phyloP scores from a whole-genome alignment of 192 early-diverging fungal genomes.

The Entophlyctis luteolus region DNA sequence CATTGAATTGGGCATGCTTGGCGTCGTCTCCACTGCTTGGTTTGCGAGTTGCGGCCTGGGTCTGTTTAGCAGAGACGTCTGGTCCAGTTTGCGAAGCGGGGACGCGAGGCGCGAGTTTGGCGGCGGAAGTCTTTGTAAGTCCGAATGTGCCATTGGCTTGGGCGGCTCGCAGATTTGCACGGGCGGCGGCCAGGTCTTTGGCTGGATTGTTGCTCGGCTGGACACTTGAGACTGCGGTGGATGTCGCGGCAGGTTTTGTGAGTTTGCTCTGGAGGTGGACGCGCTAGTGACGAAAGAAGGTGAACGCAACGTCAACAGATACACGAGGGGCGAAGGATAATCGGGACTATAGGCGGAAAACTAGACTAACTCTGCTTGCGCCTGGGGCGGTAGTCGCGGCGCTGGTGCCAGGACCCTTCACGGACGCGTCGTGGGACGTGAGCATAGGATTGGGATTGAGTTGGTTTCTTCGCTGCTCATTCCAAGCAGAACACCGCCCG shows the following conservation, averaged over 20 bases:
- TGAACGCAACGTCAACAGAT: no score
- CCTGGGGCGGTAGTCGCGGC: background rate
- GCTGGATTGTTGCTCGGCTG: no score
- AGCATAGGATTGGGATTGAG: no score
- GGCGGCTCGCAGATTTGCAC: background rate
- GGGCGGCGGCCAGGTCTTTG: background rate
- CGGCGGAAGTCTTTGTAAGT: background rate
- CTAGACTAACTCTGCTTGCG: no score
- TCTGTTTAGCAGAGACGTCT: background rate
- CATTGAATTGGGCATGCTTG: no score
- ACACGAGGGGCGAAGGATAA: no score
- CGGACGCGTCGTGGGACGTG: background rate
- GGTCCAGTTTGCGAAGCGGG: background rate
- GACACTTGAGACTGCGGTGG: background rate
- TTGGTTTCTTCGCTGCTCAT: no score
- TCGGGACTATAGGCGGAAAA: no score
- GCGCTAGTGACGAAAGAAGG: no score
- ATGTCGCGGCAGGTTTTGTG: background rate
- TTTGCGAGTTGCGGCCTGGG: background rate
- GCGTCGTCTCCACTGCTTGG: background rate
- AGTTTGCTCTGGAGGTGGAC: background rate
- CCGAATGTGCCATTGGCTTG: background rate
- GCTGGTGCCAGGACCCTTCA: background rate
- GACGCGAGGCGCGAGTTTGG: background rate
- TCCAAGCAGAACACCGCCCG: slow-evolving; percentile 9